Evolutionary conservation across 2,329 filamentous ascomycete genomes (phyloP), one percentile per base, ranked within the genome.

Genomic region (Cladosporium sp.): DNA sequence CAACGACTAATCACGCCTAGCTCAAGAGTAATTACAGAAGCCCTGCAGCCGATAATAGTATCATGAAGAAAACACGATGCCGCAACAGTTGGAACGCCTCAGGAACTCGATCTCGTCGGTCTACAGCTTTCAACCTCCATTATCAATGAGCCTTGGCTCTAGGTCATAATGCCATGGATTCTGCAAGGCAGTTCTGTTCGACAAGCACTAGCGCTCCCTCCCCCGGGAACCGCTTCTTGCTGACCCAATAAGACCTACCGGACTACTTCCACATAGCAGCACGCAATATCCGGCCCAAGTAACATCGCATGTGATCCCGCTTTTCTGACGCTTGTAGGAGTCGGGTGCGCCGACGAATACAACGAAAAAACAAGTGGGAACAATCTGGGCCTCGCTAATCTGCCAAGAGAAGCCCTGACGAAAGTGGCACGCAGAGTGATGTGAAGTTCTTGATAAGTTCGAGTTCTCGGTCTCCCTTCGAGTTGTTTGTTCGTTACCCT

Each of bases 361-460:
- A n/a, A 35, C 13, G 32, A 35, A 35, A 35, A n/a, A 16, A 15
- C 32, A 35, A 27, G 22, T 27, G 22, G 32, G 15, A 35, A 7
- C 8, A n/a, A n/a, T 15, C 32, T 16, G 32, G 32, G 32, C 15
- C 32, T 35, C 32, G 32, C 13, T 35, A 35, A 27, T n/a, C 13
- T 40, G 45, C 45, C 45, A 48, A 48, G 45, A 19, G 25, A 18
- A 7, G 29, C 36, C 39, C 36, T 48, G 45, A 48, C 36, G 36
- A 40, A 25, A 33, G 45, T 38, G n/a, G n/a, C 22, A 30, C 15
- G 15, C 16, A 22, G n/a, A 30, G 18, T 7, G 15, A 19, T 16
- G 13, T 7, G 25, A 15, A n/a, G 32, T 32, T 33, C 22, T 22
- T 40, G 22, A 40, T 39, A 48, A 48, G 18, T 35, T 40, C 27